Evolutionary conservation across 768 basidiomycete species (phyloP), one percentile per base, ranked within the genome.

Genomic region (Leccinellum luteum): DNA sequence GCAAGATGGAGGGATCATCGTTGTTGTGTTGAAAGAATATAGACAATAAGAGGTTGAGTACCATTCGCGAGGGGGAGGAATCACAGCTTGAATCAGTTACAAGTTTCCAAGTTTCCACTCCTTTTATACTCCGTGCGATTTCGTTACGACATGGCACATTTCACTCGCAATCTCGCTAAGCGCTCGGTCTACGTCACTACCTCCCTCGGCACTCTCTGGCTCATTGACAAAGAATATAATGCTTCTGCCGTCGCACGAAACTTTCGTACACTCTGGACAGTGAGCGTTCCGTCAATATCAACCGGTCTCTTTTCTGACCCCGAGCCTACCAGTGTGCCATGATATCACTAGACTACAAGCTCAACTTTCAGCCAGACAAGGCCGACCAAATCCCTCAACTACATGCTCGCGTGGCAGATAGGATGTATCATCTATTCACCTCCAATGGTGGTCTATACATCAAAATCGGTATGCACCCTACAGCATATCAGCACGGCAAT

Each of bases 381-480:
- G 83, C 82, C 1, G 83, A 89, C 27, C 73, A 78, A 51, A 94
- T 96, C 66, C 89, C 90, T 6, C 79, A 84, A 27, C 75, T 98
- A 3, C 95, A 98, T 61, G 83, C 90, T 61, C 84, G 95, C 45
- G 91, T 94, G 10, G 94, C 92, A 0, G 78, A 85, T 19, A 77
- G 92, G 53, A 76, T 98, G 57, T 87, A 84, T 60, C 75, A 87
- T 67, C 78, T 97, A 48, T 83, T 94, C 64, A 86, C 84, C 0
- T 82, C 83, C 41, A 96, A 96, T 72, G 90, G 91, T 9, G 90
- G 91, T 6, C 75, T 94, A 3, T 94, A 92, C 69, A 89, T 93
- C 64, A 92, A 94, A 70, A 87, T 92, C 47, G 90, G 89, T 78
- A 50, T 56, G 77, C 51, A 30, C 30, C 3, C 25, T 6, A 6